These are phyloP conservation scores for Rhizopogon vesiculosus DNA, from an alignment of 768 basidiomycete genomes.

Conservation along the genomic window DNA sequence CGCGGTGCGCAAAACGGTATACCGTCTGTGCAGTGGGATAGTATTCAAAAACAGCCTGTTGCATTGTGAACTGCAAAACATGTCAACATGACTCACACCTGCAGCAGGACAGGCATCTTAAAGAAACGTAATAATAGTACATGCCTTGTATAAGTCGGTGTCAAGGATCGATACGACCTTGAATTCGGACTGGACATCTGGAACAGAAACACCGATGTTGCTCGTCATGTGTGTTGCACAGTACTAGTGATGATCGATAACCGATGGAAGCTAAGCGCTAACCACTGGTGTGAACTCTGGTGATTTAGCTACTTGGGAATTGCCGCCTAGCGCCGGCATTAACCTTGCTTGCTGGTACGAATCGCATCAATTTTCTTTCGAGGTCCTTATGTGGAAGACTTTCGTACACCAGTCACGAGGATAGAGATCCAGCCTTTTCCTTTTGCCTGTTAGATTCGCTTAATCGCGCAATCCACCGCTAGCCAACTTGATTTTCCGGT, in stretches of 20 bases:
- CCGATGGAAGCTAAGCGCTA: no score
- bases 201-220: background rate
- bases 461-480: no score
- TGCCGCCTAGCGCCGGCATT: no score
- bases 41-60: slow-evolving; percentile 78
- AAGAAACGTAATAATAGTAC: background rate
- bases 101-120: background rate
- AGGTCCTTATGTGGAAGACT: no score
- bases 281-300: no score
- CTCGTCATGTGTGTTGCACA: background rate
- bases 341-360: no score
- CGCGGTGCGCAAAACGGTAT: slow-evolving; percentile 82
- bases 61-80: slow-evolving; percentile 78
- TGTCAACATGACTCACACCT: background rate
- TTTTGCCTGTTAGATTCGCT: no score
- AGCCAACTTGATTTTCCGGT: no score
- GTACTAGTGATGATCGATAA: background rate
- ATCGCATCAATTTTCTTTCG: no score
- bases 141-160: slow-evolving; percentile 92
- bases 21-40: slow-evolving; percentile 69
- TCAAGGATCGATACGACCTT: slow-evolving; percentile 64
- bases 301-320: no score
- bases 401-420: no score
- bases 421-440: no score
- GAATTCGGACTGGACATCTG: slow-evolving; percentile 12